phyloP scores from a whole-genome alignment of 257 asterid genomes.

The Penstemon newberryi region DNA sequence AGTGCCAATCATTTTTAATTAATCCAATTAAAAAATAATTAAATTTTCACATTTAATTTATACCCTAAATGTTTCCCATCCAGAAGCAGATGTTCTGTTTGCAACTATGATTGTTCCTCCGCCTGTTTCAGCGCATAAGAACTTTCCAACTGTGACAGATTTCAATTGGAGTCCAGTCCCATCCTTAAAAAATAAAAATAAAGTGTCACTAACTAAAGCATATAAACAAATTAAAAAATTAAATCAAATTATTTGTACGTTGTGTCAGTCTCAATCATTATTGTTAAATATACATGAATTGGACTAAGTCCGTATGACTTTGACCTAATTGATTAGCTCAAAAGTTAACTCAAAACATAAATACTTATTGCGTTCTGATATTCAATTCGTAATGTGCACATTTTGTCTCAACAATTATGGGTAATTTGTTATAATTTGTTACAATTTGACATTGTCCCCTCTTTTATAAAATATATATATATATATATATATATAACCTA shows the following conservation, averaged over 20 bases:
- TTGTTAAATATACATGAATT: too few species aligned
- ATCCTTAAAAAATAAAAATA: constrained; percentile 39
- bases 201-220: background rate
- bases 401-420: too few species aligned
- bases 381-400: too few species aligned
- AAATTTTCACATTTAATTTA: background rate
- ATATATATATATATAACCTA: too few species aligned
- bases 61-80: constrained; percentile 82
- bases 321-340: too few species aligned
- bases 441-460: too few species aligned
- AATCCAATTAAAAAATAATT: background rate
- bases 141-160: constrained; percentile 61
- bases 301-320: too few species aligned
- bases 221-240: background rate
- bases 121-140: constrained; percentile 63
- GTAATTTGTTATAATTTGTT: too few species aligned
- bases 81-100: constrained; percentile 60
- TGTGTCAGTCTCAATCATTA: too few species aligned
- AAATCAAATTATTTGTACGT: background rate
- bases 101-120: constrained; percentile 74
- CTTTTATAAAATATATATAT: too few species aligned
- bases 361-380: too few species aligned
- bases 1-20: background rate
- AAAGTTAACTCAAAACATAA: too few species aligned
- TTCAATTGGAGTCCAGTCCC: constrained; percentile 62